Conservation (phyloP, 208 protist genomes). For the Porcisia hertigi region DNA sequence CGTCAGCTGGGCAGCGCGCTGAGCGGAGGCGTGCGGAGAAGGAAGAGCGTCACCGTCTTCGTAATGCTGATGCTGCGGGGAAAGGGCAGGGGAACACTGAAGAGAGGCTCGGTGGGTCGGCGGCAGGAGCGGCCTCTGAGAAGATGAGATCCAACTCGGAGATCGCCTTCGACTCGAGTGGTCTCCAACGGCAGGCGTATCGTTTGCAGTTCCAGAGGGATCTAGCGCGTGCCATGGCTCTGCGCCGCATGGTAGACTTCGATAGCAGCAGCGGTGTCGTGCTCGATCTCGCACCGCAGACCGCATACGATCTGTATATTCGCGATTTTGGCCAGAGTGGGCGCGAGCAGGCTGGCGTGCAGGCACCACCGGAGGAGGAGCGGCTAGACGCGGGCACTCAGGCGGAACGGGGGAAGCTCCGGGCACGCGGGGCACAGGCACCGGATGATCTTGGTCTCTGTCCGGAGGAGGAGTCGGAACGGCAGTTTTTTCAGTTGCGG, state of each 20-base stretch:
- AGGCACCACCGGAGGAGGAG: constrained; percentile 70
- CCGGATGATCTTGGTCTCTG: constrained; percentile 82
- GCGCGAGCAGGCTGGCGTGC: constrained; percentile 50
- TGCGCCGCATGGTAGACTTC: constrained; percentile 84
- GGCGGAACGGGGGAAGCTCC: constrained; percentile 56
- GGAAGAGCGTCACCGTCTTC: constrained; percentile 37
- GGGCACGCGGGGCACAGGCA: constrained; percentile 40
- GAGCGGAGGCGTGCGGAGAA: constrained; percentile 49
- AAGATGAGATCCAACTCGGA: constrained; percentile 1
- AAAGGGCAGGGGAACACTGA: not conserved
- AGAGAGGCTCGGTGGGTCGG: not conserved
- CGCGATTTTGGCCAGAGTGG: constrained; percentile 67
- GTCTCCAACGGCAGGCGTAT: constrained; percentile 80
- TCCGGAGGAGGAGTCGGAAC: constrained; percentile 60
- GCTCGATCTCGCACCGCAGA: constrained; percentile 74
- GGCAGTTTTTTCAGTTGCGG: constrained; percentile 32
- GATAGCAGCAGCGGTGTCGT: constrained; percentile 67
- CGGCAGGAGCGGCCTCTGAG: not conserved
- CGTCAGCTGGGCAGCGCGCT: constrained; percentile 36
- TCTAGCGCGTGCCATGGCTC: constrained; percentile 59
- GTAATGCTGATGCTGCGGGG: constrained; percentile 10
- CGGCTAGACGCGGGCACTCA: constrained; percentile 41
- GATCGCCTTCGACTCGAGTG: constrained; percentile 26
- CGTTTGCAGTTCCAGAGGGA: constrained; percentile 77
- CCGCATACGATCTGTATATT: constrained; percentile 88